Evolutionary conservation across 441 rosid genomes (phyloP).

Genomic region (Mallotus repandus): DNA sequence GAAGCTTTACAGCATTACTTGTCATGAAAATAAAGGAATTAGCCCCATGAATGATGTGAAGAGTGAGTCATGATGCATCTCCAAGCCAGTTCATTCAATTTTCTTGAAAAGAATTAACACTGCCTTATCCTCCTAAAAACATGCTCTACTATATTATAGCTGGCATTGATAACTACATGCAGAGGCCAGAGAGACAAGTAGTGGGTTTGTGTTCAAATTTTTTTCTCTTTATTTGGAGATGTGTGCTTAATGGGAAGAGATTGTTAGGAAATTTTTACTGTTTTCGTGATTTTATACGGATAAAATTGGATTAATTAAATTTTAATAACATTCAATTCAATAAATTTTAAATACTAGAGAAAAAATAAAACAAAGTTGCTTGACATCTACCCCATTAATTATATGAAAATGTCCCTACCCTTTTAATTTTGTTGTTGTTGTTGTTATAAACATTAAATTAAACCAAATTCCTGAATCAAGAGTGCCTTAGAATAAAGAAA

Average conservation of each 20-base stretch:
- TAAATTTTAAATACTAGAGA: no score
- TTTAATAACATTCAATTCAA: no score
- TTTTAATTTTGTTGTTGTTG: background rate
- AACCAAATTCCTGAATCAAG: background rate
- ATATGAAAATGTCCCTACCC: background rate
- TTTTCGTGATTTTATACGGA: no score
- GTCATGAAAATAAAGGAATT: background rate
- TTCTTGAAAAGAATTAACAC: background rate
- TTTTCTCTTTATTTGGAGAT: background rate
- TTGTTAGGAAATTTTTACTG: no score
- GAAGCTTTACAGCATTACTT: background rate
- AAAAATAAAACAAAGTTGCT: background rate
- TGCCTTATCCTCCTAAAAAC: background rate
- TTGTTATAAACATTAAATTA: background rate
- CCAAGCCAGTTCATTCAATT: background rate
- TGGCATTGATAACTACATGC: slow-evolving; percentile 16
- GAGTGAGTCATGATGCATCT: slow-evolving; percentile 2
- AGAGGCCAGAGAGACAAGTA: background rate
- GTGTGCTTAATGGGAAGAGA: background rate
- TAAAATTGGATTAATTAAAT: no score
- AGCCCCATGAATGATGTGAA: background rate
- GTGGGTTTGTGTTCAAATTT: background rate
- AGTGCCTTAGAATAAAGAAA: background rate
- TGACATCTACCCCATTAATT: background rate
- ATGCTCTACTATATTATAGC: background rate